Evolutionary conservation across 176 grass and related monocot genomes (phyloP).

Genomic region (Thalia dealbata): DNA sequence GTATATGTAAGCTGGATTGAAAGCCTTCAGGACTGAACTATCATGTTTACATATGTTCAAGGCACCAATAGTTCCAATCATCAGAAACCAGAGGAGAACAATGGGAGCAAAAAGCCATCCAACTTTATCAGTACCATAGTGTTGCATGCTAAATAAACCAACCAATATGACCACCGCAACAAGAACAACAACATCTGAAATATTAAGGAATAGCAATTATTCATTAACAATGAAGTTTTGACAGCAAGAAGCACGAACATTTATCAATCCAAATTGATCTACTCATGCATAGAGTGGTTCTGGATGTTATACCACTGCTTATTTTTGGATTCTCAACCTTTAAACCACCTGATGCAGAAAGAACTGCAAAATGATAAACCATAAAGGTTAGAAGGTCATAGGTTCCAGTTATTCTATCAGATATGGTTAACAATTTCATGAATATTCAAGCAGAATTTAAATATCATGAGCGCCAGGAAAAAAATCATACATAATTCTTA

Average conservation of each 20-base stretch:
- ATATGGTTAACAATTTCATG: too few species aligned
- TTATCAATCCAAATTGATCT: not conserved
- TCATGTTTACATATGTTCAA: slow-evolving; percentile 66
- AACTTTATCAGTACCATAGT: slow-evolving; percentile 76
- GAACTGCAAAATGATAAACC: slow-evolving; percentile 45
- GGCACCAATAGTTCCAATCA: slow-evolving; percentile 56
- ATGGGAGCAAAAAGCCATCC: slow-evolving; percentile 82
- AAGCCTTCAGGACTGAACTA: slow-evolving; percentile 60
- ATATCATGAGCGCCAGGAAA: not conserved
- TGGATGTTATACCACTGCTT: slow-evolving; percentile 40
- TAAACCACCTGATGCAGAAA: slow-evolving; percentile 94
- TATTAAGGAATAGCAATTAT: slow-evolving; percentile 8
- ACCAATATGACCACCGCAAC: slow-evolving; percentile 60
- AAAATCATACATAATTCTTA: not conserved
- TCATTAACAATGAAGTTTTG: slow-evolving; percentile 15
- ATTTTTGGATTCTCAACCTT: slow-evolving; percentile 56
- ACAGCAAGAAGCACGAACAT: slow-evolving; percentile 7
- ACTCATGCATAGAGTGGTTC: not conserved
- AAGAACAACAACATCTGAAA: slow-evolving; percentile 64
- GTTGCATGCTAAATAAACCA: slow-evolving; percentile 77
- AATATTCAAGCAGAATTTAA: not conserved
- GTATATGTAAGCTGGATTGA: slow-evolving; percentile 56
- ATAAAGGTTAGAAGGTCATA: not conserved
- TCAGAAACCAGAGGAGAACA: slow-evolving; percentile 70
- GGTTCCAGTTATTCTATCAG: not conserved